Evolutionary conservation across 768 basidiomycete species (phyloP), one percentile per base, ranked within the genome.

Genomic region (Calocybe gangraenosa): DNA sequence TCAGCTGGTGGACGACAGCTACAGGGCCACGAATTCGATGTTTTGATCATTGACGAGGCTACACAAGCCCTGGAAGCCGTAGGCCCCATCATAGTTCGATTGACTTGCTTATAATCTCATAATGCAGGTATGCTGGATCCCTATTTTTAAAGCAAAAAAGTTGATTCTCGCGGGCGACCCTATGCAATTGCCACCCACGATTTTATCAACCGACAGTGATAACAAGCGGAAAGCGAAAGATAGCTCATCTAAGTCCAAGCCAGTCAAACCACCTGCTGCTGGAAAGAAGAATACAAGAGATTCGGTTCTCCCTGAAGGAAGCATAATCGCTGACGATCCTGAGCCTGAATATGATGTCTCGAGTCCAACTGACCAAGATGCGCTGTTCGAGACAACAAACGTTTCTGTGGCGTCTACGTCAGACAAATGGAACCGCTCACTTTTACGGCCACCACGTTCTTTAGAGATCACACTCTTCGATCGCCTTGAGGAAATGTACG

Each of bases 1-100:
- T 88, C 92, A 10, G 80, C 95, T 4, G 96, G 95, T 0, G 84
- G 88, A 3, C 69, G 86, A 17, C 91, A 94, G 52, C 65, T 98
- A 6, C 74, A 77, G 34, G 79, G 84, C 48, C 74, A 83, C 45
- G 65, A 75, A 1, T 99, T 99, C 57, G 96, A 99, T 59, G 87
- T 95, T 0, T 81, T 93, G 9, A 86, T 99, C 37, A 94, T 99
- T 43, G 96, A 99, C 54, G 96, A 99, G 66, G 96, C 96, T 0
- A 97, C 96, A 0, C 96, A 98, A 62, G 95, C 94, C 3, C 59
- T 96, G 11, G 95, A 99, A 67, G 92, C 93, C 18, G 93, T 93
- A 58, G 48, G 79, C 61, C 7, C 11, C 20, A 21, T 9, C 28
- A 22, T 11, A 17, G 17, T 30, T 14, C 5, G 19, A 50, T 19